A percentile compares a stretch with the other conserved stretches of the same genome.
These are phyloP conservation scores for Apiotrichum veenhuisii DNA, from an alignment of 1,284 basidiomycete genomes.

Conservation along the genomic window DNA sequence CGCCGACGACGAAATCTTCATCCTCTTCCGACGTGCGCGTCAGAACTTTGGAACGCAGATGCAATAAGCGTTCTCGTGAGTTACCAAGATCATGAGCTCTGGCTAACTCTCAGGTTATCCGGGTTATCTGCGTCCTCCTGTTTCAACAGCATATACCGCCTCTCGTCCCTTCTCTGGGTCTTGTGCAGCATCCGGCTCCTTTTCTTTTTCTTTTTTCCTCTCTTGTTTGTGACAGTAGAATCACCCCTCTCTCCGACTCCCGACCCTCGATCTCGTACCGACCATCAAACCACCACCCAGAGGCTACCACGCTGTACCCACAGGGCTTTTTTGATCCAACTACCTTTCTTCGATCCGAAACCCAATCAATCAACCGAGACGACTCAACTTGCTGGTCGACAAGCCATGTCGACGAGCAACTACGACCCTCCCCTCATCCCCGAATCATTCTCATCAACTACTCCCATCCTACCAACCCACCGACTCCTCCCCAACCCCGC, in stretches of 20 bases:
- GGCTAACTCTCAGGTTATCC: background rate
- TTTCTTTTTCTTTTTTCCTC: conserved; percentile 7
- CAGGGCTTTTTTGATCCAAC: background rate
- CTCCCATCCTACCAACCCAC: background rate
- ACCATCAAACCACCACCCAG: conserved; percentile 1
- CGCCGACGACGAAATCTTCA: conserved; percentile 44
- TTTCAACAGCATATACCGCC: conserved; percentile 6
- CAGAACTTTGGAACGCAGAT: conserved; percentile 25
- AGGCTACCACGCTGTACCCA: background rate
- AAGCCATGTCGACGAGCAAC: conserved; percentile 6
- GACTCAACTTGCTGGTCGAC: conserved; percentile 3
- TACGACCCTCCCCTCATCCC: background rate
- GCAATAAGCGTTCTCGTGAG: conserved; percentile 11
- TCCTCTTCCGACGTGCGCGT: conserved; percentile 35
- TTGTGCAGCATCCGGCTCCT: conserved; percentile 1
- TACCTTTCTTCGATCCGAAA: background rate
- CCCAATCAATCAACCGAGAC: conserved; percentile 1
- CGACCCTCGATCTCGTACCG: background rate
- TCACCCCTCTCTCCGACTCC: conserved; percentile 9
- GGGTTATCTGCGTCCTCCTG: conserved; percentile 8
- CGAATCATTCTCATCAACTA: background rate
- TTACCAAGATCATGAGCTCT: background rate
- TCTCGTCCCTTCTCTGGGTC: conserved; percentile 6
- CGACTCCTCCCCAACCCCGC: background rate
- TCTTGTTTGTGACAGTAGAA: conserved; percentile 28